Evolutionary conservation across 2,329 filamentous ascomycete genomes (phyloP).

Genomic region (Calcarisporium arbuscula): DNA sequence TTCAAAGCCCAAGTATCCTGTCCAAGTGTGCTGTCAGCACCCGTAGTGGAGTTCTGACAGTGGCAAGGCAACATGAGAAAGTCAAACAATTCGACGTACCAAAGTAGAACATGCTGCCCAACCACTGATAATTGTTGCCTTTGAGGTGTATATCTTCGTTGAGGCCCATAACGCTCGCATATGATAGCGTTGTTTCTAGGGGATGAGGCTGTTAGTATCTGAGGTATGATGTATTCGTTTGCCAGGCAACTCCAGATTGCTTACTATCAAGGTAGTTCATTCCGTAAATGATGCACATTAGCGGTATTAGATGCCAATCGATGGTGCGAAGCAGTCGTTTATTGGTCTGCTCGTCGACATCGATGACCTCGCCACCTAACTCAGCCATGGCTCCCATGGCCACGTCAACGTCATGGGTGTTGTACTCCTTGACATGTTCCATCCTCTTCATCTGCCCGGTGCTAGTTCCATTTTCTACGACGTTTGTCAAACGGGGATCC

Average conservation of each 20-base stretch:
- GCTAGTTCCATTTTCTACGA: too few relatives aligned
- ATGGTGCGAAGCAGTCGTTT: slow-evolving; percentile 9
- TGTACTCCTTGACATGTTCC: too few relatives aligned
- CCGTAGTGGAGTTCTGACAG: too few relatives aligned
- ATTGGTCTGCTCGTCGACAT: slow-evolving; percentile 7
- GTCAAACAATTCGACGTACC: too few relatives aligned
- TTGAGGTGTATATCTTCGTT: slow-evolving; percentile 7
- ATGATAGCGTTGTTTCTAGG: slow-evolving; percentile 9
- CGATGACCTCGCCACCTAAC: neutral
- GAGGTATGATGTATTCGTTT: too few relatives aligned
- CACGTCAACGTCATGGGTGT: slow-evolving; percentile 8
- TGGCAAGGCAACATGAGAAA: too few relatives aligned
- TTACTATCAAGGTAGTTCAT: slow-evolving; percentile 10
- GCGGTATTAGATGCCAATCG: slow-evolving; percentile 9
- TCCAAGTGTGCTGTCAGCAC: too few relatives aligned
- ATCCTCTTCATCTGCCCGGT: too few relatives aligned
- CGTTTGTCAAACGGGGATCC: too few relatives aligned
- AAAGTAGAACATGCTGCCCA: slow-evolving; percentile 9
- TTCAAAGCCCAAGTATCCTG: slow-evolving; percentile 9
- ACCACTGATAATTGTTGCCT: slow-evolving; percentile 9
- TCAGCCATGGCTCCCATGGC: slow-evolving; percentile 7
- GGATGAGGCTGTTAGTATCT: too few relatives aligned
- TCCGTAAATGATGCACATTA: slow-evolving; percentile 9
- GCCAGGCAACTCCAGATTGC: too few relatives aligned
- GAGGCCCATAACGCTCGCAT: slow-evolving; percentile 10